Evolutionary conservation across 2,329 filamentous ascomycete genomes (phyloP).

Genomic region (Rhynchosporium graminicola): DNA sequence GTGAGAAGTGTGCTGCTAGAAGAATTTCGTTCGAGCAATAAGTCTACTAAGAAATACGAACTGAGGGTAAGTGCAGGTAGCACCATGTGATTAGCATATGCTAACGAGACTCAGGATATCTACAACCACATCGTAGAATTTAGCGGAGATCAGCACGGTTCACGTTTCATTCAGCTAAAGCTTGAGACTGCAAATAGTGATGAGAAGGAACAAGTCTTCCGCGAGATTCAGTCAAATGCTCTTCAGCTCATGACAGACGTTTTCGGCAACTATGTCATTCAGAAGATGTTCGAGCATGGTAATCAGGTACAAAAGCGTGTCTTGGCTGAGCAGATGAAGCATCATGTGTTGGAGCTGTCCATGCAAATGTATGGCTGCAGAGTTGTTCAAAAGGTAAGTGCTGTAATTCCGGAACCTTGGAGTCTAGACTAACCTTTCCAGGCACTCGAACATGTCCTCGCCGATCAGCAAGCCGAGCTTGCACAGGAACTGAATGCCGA

Average conservation of each 20-base stretch:
- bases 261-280: slow-evolving; percentile 97
- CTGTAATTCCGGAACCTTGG: neutral
- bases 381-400: slow-evolving; percentile 84
- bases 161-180: slow-evolving; percentile 92
- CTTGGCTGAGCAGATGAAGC: slow-evolving; percentile 83
- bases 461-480: slow-evolving; percentile 85
- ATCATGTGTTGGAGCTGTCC: slow-evolving; percentile 77
- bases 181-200: slow-evolving; percentile 92
- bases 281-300: slow-evolving; percentile 96
- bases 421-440: slow-evolving; percentile 42
- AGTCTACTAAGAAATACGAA: slow-evolving; percentile 73
- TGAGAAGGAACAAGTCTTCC: slow-evolving; percentile 88
- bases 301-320: slow-evolving; percentile 91
- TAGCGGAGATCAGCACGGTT: slow-evolving; percentile 92
- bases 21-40: slow-evolving; percentile 75
- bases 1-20: slow-evolving; percentile 73
- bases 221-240: slow-evolving; percentile 81
- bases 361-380: slow-evolving; percentile 91
- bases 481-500: slow-evolving; percentile 79
- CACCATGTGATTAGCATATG: neutral
- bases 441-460: slow-evolving; percentile 86
- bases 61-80: slow-evolving; percentile 58
- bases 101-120: slow-evolving; percentile 61
- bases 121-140: slow-evolving; percentile 89
- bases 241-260: slow-evolving; percentile 93